Conservation (phyloP, 2,329 filamentous ascomycete species). For the Fusarium sp. region DNA sequence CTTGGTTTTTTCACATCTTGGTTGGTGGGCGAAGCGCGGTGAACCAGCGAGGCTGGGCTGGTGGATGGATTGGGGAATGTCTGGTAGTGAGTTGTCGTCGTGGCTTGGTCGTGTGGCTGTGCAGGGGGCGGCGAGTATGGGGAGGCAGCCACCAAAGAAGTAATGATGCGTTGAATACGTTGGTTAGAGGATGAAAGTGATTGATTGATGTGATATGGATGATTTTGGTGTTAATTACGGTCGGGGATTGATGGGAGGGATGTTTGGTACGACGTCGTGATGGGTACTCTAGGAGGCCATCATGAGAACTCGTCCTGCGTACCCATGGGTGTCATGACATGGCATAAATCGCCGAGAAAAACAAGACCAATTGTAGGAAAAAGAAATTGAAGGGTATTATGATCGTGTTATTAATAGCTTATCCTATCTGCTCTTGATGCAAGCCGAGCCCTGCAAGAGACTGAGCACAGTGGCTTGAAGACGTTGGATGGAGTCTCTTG, state of each 20-base stretch:
- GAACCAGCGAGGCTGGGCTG: conserved; percentile 21
- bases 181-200: neutral
- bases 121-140: neutral
- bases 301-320: too few species aligned
- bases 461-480: conserved; percentile 39
- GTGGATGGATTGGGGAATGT: conserved; percentile 10
- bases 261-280: neutral
- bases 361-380: neutral
- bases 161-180: neutral
- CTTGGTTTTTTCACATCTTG: conserved; percentile 34
- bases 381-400: too few species aligned
- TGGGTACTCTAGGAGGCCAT: neutral
- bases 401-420: neutral
- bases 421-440: neutral
- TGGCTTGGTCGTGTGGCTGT: conserved; percentile 42
- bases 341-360: neutral
- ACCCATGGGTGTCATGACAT: neutral
- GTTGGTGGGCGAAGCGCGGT: conserved; percentile 37
- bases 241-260: neutral
- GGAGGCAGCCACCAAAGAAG: conserved; percentile 8
- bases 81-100: conserved; percentile 18
- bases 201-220: neutral
- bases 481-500: conserved; percentile 36
- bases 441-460: neutral
- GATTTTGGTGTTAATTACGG: neutral